Evolutionary conservation across 2,329 filamentous ascomycete species (phyloP), one percentile per base, ranked within the genome.

Genomic region (Beauveria sp.): DNA sequence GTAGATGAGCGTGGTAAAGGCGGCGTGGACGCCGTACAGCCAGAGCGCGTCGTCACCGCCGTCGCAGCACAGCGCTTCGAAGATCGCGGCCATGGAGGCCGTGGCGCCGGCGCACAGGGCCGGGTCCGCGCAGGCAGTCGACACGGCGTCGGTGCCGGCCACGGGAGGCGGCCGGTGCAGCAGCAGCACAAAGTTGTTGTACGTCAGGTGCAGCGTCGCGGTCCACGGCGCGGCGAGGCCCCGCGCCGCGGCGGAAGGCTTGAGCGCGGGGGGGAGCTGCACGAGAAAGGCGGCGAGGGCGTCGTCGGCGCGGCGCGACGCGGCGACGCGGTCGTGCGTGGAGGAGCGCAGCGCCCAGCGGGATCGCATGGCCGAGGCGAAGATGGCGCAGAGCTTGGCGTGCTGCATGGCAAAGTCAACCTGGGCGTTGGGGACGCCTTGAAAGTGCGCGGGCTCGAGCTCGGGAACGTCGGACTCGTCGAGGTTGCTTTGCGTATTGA

Each of bases 381-480:
- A 77, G 67, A 82, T 78, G 22, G 78, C 74, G 63, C 80, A 82
- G 0, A 83, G 72, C 43, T 76, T 75, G 3, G 78, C 77, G 54
- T 80, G 79, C 38, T 81, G 74, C 26, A 80, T 78, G 20, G 77
- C 75, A 22, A 81, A 79, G 16, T 73, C 71, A 9, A 71, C 62
- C 3, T 78, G 76, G 62, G 76, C 78, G 14, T 76, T 45, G 4
- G 65, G 64, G 3, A 72, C 66, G 5, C 68, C 78, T 63, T 79
- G 72, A 58, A 82, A 81, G 68, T 82, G 75, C 3, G 72, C 72
- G 12, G 68, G 67, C 5, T 73, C 74, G 38, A 82, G 72, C 22
- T 73, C 72, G 16, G 75, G 74, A 2, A 80, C 77, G 66, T 83
- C 80, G 14, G 75, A 80, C 60, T 83, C 80, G 51, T 82, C 78